Base-by-base conservation (phyloP, 2,329 filamentous ascomycete genomes). In the Didymella keratinophila region DNA sequence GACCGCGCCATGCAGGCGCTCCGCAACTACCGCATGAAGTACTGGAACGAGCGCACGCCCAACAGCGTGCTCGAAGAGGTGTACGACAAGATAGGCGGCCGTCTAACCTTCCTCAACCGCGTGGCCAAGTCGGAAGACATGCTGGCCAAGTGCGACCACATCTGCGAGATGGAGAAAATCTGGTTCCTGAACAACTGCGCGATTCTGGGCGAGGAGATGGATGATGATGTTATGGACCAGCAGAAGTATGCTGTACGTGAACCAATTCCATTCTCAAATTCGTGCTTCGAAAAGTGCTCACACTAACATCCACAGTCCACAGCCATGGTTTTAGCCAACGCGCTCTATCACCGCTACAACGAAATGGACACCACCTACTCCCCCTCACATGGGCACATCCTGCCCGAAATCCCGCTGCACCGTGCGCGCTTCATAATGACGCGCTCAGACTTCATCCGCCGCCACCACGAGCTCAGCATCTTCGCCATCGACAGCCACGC, bases 171-270 rank as follows among this genome's bases (percentile, higher is more conserved):
- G 37, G 90, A 93, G 71, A 91, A 90, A 73, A 89, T 87, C 0
- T 93, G 90, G 90, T 89, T 93, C 67, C 77, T 93, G 20, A 93
- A 92, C 76, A 87, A 79, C 72, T 92, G 89, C 73, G 90, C 89
- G 81, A 90, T 93, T 52, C 82, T 93, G 1, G 90, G 90, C 18
- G 81, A 79, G 60, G 87, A 89, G 63, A 93, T 90, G 89, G 95
- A 98, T 68, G 95, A 98, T 77, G 95, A 99, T 73, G 95, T 97
- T 67, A 98, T 98, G 89, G 92, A 97, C 72, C 91, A 97, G 77
- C 93, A 98, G 74, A 97, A 98, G 76, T 97, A 92, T 82, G 92
- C 93, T 44, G 90, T 92, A 81, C 79, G 88, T 30, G 7, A 25
- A 25, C 3, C 23, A 25, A n/a, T n/a, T n/a, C n/a, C n/a, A n/a